phyloP scores from a whole-genome alignment of 495 filamentous ascomycete species.

The Daldinia loculata region DNA sequence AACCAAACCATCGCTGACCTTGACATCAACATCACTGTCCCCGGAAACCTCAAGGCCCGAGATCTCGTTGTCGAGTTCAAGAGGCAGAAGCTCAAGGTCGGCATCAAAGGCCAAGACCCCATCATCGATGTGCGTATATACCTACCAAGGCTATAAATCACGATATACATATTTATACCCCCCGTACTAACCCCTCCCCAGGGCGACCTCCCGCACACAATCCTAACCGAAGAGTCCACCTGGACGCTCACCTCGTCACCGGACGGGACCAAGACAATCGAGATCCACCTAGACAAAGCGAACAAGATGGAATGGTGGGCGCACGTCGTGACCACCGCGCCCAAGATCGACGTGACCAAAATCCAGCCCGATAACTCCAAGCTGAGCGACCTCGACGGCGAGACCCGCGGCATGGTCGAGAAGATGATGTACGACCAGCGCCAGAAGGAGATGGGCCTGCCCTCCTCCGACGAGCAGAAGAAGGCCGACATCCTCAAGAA shows the following conservation, averaged over 20 bases:
- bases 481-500: conserved; percentile 92
- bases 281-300: conserved; percentile 92
- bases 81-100: conserved; percentile 79
- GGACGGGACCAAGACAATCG: conserved; percentile 74
- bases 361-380: conserved; percentile 93
- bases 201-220: conserved; percentile 84
- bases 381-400: conserved; percentile 89
- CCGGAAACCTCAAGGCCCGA: conserved; percentile 80
- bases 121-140: conserved; percentile 75
- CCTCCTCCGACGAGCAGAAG: conserved; percentile 89
- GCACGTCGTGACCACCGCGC: conserved; percentile 83
- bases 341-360: conserved; percentile 91
- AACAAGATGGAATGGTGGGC: conserved; percentile 99
- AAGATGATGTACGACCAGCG: conserved; percentile 99
- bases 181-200: conserved; percentile 44
- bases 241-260: conserved; percentile 86
- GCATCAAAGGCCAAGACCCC: conserved; percentile 86
- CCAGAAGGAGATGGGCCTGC: conserved; percentile 89
- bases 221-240: conserved; percentile 85
- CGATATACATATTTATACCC: neutral
- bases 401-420: conserved; percentile 98
- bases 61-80: conserved; percentile 87
- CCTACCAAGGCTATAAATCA: neutral
- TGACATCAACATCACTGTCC: conserved; percentile 78
- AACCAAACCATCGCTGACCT: conserved; percentile 93